Base-by-base conservation (phyloP, 1,139 yeast species). In the Zygosaccharomyces sapae region DNA sequence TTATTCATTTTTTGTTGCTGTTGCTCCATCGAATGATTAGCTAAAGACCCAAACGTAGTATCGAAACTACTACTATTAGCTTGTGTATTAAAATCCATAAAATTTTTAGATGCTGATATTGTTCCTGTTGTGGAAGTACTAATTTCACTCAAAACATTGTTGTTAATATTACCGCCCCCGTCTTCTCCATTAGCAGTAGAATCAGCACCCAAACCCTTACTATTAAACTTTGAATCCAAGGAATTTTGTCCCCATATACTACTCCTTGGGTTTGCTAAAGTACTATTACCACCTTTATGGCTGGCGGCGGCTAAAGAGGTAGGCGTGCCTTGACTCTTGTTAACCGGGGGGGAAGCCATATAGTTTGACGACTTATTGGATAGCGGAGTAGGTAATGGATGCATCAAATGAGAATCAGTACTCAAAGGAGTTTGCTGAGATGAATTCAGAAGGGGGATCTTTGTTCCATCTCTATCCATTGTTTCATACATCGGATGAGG, bases 401-500 rank as follows among this genome's bases (percentile, higher is more conserved):
- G 31, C 19, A 12, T 12, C 19, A 12, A 5, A 13, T n/a, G 40
- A 25, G 31, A 22, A 37, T 37, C 40, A 7, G 33, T 33, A 25
- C 40, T 37, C 5, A 25, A 25, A 8, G 40, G 40, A 12, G 40
- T 22, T 10, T 37, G 40, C 13, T 37, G 40, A 12, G 40, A 37
- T 9, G 40, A 24, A 25, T 41, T 19, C 9, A 38, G 47, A 49
- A 33, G 54, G 53, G 41, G 29, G 19, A 57, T 61, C 16, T 43
- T 52, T 25, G 40, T 49, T 39, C 39, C 41, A 41, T 24, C 47
- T 42, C 44, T 49, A 46, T 30, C 51, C 47, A 46, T 41, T 27
- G 16, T 43, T 25, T 27, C 42, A 31, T 24, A 45, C 41, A 41
- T 33, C 35, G 37, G 47, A 46, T 34, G 53, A 36, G 40, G 41